Percentiles rank a stretch among this genome's conserved stretches.
Evolutionary conservation across 2,329 filamentous ascomycete genomes (phyloP).

Genomic region (Bipolaris cookei): DNA sequence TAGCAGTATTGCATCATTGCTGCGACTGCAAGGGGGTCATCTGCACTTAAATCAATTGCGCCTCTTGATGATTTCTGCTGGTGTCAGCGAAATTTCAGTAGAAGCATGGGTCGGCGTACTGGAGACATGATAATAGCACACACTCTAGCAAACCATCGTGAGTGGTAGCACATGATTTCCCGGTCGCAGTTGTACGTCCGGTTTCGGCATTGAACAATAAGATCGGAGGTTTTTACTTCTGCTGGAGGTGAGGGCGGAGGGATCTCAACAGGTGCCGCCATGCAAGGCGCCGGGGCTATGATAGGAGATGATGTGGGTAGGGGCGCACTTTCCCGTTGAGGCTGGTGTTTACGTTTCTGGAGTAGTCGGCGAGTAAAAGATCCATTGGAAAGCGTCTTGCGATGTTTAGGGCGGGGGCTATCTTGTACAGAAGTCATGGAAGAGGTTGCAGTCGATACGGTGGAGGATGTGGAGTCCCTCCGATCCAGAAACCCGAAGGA

Average conservation of each 20-base stretch:
- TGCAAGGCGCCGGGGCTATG: neutral
- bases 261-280: neutral
- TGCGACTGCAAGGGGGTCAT: constrained; percentile 40
- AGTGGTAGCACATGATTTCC: constrained; percentile 40
- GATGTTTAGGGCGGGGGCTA: constrained; percentile 16
- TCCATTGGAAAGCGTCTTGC: constrained; percentile 20
- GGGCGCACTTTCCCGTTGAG: neutral
- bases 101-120: constrained; percentile 12
- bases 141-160: constrained; percentile 39
- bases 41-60: constrained; percentile 40
- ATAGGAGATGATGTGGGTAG: constrained; percentile 8
- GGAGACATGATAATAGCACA: constrained; percentile 35
- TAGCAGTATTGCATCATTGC: constrained; percentile 47
- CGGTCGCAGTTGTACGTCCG: constrained; percentile 43
- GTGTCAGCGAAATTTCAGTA: constrained; percentile 13
- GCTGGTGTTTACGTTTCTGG: constrained; percentile 18
- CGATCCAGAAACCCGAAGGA: constrained; percentile 18
- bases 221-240: constrained; percentile 34
- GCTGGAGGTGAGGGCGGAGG: constrained; percentile 5
- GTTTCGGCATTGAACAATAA: constrained; percentile 36
- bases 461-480: constrained; percentile 19
- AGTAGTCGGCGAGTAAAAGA: constrained; percentile 21
- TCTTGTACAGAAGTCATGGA: constrained; percentile 17
- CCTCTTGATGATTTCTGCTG: constrained; percentile 31
- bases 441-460: constrained; percentile 21